Evolutionary conservation across 2,329 filamentous ascomycete genomes (phyloP), one percentile per base, ranked within the genome.

Genomic region (Talaromyces sp.): DNA sequence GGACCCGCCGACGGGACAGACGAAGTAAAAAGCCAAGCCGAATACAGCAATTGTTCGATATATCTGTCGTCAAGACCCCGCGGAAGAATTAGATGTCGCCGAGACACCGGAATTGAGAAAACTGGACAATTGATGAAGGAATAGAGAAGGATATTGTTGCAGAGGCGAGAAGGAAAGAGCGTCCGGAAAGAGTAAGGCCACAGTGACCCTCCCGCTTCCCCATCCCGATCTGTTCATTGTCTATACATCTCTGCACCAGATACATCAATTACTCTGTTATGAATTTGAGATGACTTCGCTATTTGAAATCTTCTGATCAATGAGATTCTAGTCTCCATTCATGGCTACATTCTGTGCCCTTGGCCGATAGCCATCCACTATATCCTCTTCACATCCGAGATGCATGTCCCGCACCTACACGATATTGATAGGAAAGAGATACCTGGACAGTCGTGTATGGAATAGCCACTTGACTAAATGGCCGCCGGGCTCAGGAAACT

Each of bases 101-200:
- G 52, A 27, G 6, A 15, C 0, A 54, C 17, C 15, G 10, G 50
- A 19, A 33, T 2, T 19, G 9, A 56, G n/a, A 22, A 19, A 15
- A 52, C 13, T 2, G 15, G 9, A 10, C 7, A 50, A 10, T 56
- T 56, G n/a, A 39, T 25, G 31, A 39, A 39, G 33, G 19, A 11
- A 8, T 25, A 13, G 17, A 8, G 33, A 15, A 37, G 11, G 2
- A 13, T 15, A 6, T 31, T 4, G 31, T 9, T n/a, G 22, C 37
- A 43, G 41, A 45, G 41, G 22, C 15, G 31, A 47, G 27, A 47
- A 45, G 31, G 43, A 50, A 35, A 33, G 58, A 33, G 45, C n/a
- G 43, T 50, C 41, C 35, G 62, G 45, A 63, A 63, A 52, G 41
- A 57, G 61, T 63, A 63, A 63, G 61, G 17, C 50, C 27, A 31